These are phyloP conservation scores for Suhomyces taliae DNA, from an alignment of 1,139 yeast genomes.

Conservation along the genomic window DNA sequence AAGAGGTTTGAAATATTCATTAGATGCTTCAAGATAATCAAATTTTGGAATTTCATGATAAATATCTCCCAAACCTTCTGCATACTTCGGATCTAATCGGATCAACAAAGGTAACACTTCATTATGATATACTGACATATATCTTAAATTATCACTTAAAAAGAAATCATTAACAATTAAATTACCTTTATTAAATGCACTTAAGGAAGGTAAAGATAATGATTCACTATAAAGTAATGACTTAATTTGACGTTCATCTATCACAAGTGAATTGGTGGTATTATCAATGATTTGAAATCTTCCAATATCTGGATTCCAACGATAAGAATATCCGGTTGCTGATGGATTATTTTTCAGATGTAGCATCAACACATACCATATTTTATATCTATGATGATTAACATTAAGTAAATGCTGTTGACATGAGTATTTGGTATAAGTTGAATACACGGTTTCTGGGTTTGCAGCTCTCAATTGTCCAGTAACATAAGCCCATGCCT, in stretches of 20 bases:
- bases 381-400: conserved; percentile 38
- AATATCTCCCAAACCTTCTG: conserved; percentile 32
- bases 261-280: conserved; percentile 24
- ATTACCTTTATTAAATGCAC: conserved; percentile 35
- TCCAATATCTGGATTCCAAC: conserved; percentile 42
- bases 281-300: conserved; percentile 35
- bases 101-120: conserved; percentile 37
- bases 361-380: conserved; percentile 37
- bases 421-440: conserved; percentile 44
- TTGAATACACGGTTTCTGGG: conserved; percentile 44
- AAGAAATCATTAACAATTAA: conserved; percentile 41
- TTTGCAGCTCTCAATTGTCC: conserved; percentile 39
- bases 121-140: conserved; percentile 43
- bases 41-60: conserved; percentile 36
- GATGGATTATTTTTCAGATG: conserved; percentile 26
- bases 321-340: conserved; percentile 28
- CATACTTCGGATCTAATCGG: conserved; percentile 29
- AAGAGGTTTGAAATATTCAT: conserved; percentile 32
- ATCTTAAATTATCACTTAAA: conserved; percentile 35
- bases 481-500: conserved; percentile 42
- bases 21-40: conserved; percentile 33
- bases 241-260: conserved; percentile 36
- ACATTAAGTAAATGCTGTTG: conserved; percentile 41
- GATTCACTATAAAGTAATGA: conserved; percentile 35
- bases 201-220: conserved; percentile 33